Conservation (phyloP, 305 asterid species). For the Coffea humblotiana region DNA sequence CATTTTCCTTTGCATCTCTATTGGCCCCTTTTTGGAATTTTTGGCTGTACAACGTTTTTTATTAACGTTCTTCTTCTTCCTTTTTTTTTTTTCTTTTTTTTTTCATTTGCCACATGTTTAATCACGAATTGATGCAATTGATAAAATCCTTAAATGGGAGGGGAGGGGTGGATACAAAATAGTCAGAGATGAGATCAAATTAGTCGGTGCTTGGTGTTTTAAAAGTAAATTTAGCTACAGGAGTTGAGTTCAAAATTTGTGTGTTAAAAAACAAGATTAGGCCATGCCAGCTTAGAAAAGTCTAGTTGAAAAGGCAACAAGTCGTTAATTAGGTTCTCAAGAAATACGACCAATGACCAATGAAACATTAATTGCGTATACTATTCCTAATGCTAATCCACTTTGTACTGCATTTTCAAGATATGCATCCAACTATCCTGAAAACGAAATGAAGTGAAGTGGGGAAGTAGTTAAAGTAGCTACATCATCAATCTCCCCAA, state of each 20-base stretch:
- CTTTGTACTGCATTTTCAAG: constrained; percentile 8
- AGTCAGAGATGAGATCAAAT: neutral
- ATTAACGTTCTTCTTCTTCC: too few relatives aligned
- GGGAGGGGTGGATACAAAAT: too few relatives aligned
- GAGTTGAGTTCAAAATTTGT: neutral
- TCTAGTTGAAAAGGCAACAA: neutral
- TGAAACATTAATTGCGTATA: neutral
- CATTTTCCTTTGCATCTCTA: neutral
- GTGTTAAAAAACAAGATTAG: neutral
- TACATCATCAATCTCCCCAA: neutral
- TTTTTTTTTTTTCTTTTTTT: too few relatives aligned
- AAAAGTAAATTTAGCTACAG: neutral
- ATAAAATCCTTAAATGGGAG: too few relatives aligned
- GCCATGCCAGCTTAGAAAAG: neutral
- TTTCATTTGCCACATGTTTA: too few relatives aligned
- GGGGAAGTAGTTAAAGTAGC: neutral
- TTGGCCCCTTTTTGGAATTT: too few relatives aligned
- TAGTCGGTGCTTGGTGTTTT: neutral
- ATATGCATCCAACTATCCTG: constrained; percentile 5
- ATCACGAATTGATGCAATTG: too few relatives aligned
- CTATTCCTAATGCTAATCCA: constrained; percentile 10
- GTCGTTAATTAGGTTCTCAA: neutral
- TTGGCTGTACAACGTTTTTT: too few relatives aligned
- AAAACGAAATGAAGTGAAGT: neutral
- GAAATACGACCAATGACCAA: neutral